Evolutionary conservation across 2,329 filamentous ascomycete species (phyloP).

Genomic region (Diaporthe nobilis): DNA sequence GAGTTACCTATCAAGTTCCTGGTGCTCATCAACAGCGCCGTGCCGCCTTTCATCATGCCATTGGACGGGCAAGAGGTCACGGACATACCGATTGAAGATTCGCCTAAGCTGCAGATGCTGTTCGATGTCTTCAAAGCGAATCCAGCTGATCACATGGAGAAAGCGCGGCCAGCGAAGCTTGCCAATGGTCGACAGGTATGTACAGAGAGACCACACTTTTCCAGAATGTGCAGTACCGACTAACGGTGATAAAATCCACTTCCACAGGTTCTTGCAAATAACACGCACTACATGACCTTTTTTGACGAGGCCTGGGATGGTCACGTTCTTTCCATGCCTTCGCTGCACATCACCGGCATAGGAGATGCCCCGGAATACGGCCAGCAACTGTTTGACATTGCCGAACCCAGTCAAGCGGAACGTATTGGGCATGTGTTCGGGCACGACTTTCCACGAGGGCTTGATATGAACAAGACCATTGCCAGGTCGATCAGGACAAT

Average conservation of each 20-base stretch:
- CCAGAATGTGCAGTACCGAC: background rate
- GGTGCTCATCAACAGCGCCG: slow-evolving; percentile 39
- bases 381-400: slow-evolving; percentile 36
- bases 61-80: slow-evolving; percentile 35
- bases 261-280: slow-evolving; percentile 18
- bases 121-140: slow-evolving; percentile 41
- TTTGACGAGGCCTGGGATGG: slow-evolving; percentile 39
- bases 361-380: slow-evolving; percentile 39
- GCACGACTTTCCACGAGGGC: slow-evolving; percentile 39
- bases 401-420: slow-evolving; percentile 33
- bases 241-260: slow-evolving; percentile 2
- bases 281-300: slow-evolving; percentile 39
- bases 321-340: slow-evolving; percentile 36
- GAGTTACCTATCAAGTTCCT: slow-evolving; percentile 40
- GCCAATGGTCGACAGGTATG: slow-evolving; percentile 38
- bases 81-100: slow-evolving; percentile 38
- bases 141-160: slow-evolving; percentile 33
- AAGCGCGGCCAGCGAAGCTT: slow-evolving; percentile 35
- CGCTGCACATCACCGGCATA: slow-evolving; percentile 38
- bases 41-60: slow-evolving; percentile 38
- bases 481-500: slow-evolving; percentile 37
- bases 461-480: slow-evolving; percentile 39
- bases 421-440: slow-evolving; percentile 39
- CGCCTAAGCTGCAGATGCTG: slow-evolving; percentile 29
- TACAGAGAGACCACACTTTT: background rate